Conservation (phyloP, 345 rosid genomes). For the Litchi chinensis region DNA sequence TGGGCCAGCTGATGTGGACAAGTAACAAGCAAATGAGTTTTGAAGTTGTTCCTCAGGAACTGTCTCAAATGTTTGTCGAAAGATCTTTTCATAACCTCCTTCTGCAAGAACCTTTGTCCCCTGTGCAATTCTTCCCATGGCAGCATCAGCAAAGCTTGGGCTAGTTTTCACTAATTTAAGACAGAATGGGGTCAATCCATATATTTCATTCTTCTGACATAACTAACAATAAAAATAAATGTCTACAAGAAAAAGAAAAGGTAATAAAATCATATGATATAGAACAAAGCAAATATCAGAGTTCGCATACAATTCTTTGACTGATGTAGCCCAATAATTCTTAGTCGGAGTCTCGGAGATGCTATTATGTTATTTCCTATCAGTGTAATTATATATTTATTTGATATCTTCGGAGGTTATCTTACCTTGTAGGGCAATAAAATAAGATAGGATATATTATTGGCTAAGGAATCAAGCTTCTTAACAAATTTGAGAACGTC, state of each 20-base stretch:
- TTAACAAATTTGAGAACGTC: not conserved
- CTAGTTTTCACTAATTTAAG: slow-evolving; percentile 62
- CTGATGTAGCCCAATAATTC: not conserved
- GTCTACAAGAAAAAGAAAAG: not conserved
- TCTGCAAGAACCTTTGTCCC: slow-evolving; percentile 79
- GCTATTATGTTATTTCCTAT: not conserved
- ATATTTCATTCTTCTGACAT: not conserved
- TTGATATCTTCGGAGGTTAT: not conserved
- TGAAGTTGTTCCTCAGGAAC: slow-evolving; percentile 66
- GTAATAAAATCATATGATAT: not conserved
- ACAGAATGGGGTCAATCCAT: slow-evolving; percentile 6
- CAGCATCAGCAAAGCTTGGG: slow-evolving; percentile 83
- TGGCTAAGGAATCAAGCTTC: not conserved
- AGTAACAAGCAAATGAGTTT: slow-evolving; percentile 71
- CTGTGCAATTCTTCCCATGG: slow-evolving; percentile 84
- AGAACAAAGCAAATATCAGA: not conserved
- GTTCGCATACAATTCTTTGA: not conserved
- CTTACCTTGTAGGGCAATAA: not conserved
- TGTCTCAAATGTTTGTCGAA: slow-evolving; percentile 74
- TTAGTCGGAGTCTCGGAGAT: not conserved
- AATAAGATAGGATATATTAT: not conserved
- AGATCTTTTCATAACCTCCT: slow-evolving; percentile 80
- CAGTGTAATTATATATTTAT: not conserved
- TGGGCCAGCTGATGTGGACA: slow-evolving; percentile 86
- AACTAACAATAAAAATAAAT: slow-evolving; percentile 6